phyloP scores from a whole-genome alignment of 441 rosid genomes.

The Caryocar brasiliense region DNA sequence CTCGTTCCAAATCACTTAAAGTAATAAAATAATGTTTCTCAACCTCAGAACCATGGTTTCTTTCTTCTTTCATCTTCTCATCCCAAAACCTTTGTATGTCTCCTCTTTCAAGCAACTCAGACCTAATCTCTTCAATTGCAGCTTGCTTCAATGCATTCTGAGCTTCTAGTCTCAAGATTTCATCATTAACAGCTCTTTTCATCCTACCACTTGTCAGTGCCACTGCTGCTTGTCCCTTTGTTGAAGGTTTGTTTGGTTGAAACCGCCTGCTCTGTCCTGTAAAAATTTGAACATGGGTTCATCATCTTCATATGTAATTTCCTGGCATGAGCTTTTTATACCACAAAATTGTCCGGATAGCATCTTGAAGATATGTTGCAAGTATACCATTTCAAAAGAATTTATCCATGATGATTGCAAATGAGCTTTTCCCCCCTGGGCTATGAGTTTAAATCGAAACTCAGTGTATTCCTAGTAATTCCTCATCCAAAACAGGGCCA shows the following conservation, averaged over 20 bases:
- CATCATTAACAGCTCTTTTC: slow-evolving; percentile 44
- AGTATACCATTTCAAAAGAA: no score
- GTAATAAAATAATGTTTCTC: slow-evolving; percentile 32
- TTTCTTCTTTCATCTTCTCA: slow-evolving; percentile 55
- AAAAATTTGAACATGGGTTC: slow-evolving; percentile 9
- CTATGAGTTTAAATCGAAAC: no score
- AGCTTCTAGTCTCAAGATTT: slow-evolving; percentile 54
- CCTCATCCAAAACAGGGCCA: no score
- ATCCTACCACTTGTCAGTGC: slow-evolving; percentile 74
- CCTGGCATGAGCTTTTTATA: not conserved
- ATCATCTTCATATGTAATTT: not conserved
- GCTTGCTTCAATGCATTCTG: slow-evolving; percentile 40
- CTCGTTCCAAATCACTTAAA: slow-evolving; percentile 47
- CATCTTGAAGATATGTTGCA: not conserved
- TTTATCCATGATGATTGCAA: no score
- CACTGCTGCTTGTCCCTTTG: slow-evolving; percentile 79
- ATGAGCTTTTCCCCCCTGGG: no score
- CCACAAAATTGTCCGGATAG: not conserved
- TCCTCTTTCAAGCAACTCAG: slow-evolving; percentile 53
- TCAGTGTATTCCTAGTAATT: no score
- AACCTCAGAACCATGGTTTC: slow-evolving; percentile 32
- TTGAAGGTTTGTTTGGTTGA: slow-evolving; percentile 71
- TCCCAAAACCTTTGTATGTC: slow-evolving; percentile 60
- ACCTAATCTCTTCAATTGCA: slow-evolving; percentile 57
- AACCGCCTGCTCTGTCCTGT: slow-evolving; percentile 75